Evolutionary conservation across 441 rosid species (phyloP).

Genomic region (Lepidium campestre): DNA sequence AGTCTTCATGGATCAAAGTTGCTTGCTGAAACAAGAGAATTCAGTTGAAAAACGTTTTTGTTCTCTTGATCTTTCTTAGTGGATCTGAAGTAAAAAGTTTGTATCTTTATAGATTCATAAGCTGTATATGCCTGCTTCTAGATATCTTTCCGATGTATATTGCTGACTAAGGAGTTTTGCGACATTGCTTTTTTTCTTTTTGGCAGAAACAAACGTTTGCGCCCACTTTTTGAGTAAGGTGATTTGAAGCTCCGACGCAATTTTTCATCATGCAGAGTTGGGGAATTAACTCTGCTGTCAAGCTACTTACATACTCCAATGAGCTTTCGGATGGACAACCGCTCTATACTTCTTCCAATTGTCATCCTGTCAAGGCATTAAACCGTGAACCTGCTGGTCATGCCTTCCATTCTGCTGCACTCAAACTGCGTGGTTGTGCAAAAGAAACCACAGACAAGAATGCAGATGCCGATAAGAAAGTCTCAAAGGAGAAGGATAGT

Average conservation of each 20-base stretch:
- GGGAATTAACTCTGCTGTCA: constrained; percentile 35
- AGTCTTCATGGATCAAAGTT: not conserved
- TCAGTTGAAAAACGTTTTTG: not conserved
- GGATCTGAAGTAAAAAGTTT: not conserved
- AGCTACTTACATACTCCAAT: constrained; percentile 56
- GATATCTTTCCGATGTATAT: not conserved
- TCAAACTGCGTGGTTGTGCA: constrained; percentile 70
- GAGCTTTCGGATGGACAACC: constrained; percentile 72
- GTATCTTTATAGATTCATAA: not conserved
- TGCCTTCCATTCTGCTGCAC: constrained; percentile 77
- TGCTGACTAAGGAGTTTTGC: not conserved
- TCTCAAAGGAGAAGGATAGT: constrained; percentile 46
- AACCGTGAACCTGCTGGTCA: constrained; percentile 91
- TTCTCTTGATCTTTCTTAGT: not conserved
- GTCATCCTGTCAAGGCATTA: constrained; percentile 67
- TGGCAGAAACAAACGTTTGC: constrained; percentile 1
- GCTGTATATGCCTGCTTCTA: not conserved
- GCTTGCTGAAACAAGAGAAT: not conserved
- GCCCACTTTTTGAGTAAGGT: not conserved
- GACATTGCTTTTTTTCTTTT: not conserved
- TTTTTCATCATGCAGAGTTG: constrained; percentile 28
- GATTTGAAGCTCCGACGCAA: not conserved
- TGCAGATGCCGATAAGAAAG: constrained; percentile 43
- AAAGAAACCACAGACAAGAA: constrained; percentile 30
- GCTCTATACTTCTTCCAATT: constrained; percentile 61